Conservation (phyloP, 139 green algal species). For the Astrephomene gubernaculifera region DNA sequence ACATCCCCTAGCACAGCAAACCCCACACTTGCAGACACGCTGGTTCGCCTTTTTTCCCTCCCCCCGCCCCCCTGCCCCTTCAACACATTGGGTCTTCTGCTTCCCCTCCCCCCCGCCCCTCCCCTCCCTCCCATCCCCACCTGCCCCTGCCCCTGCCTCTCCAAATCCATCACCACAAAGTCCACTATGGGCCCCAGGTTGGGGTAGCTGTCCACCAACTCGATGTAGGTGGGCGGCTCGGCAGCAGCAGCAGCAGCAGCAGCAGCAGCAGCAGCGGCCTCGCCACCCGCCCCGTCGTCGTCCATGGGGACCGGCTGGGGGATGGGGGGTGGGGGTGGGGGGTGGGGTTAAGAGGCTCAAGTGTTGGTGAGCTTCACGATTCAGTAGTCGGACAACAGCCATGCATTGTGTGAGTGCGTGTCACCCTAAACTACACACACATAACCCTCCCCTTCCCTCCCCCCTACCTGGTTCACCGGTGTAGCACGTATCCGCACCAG, state of each 20-base stretch:
- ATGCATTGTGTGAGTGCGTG: no score
- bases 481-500: constrained; percentile 79
- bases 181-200: constrained; percentile 97
- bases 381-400: no score
- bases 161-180: constrained; percentile 94
- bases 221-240: constrained; percentile 51
- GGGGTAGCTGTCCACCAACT: constrained; percentile 90
- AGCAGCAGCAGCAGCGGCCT: neutral
- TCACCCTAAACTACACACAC: no score
- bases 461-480: constrained; percentile 47
- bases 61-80: neutral
- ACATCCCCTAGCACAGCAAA: no score
- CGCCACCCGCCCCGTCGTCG: constrained; percentile 34
- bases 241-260: neutral
- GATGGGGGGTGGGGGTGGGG: neutral
- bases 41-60: no score
- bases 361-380: no score
- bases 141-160: constrained; percentile 96
- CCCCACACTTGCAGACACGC: no score
- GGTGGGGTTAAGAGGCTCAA: neutral
- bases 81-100: neutral
- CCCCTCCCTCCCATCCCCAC: constrained; percentile 42
- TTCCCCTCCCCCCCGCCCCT: constrained; percentile 72
- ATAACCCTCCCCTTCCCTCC: neutral
- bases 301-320: constrained; percentile 23